Evolutionary conservation across 148 eudicot genomes (phyloP), one percentile per base, ranked within the genome.

Genomic region (Cornus suecica): DNA sequence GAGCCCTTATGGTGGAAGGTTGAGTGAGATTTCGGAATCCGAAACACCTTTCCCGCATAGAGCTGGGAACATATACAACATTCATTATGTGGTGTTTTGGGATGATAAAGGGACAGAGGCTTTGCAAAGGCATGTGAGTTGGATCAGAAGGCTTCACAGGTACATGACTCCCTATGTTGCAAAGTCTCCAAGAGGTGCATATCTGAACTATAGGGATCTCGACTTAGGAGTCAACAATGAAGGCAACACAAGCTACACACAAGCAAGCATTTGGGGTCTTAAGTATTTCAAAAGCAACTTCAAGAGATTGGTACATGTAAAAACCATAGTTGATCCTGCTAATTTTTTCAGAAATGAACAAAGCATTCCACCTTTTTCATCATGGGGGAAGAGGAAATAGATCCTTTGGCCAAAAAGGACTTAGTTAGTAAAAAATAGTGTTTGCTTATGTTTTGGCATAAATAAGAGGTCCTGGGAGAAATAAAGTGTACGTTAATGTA

Each of bases 161-260:
- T 70, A 65, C 66, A 78, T 78, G 81, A 71, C 64, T 71, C 79
- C 79, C 18, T 75, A 70, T 67, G 85, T 78, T 22, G 75, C 85
- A 9, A 68, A 51, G 45, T 58, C 65, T 58, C 85, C 85, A 0
- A 78, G 85, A 78, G 61, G 70, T 28, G 85, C 85, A 24, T 82
- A 82, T 66, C 42, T 82, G 10, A 82, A 78, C 54, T 75, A 78
- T 26, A 78, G 82, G 67, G 84, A 82, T 72, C 85, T 82, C 30
- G 85, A 82, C 65, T 71, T 82, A 66, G 85, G 85, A 45, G 71
- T 34, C 28, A 81, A 81, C 20, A 18, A 41, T 4, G 41, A 37
- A 11, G 27, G 52, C 26, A 13, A 34, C 10, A n/a, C 72, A 10
- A 45, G 72, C 29, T 69, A 34, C 9, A 23, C 28, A 23, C 72